Evolutionary conservation across 305 asterid genomes (phyloP).

Genomic region (Caryopteris hybrid): DNA sequence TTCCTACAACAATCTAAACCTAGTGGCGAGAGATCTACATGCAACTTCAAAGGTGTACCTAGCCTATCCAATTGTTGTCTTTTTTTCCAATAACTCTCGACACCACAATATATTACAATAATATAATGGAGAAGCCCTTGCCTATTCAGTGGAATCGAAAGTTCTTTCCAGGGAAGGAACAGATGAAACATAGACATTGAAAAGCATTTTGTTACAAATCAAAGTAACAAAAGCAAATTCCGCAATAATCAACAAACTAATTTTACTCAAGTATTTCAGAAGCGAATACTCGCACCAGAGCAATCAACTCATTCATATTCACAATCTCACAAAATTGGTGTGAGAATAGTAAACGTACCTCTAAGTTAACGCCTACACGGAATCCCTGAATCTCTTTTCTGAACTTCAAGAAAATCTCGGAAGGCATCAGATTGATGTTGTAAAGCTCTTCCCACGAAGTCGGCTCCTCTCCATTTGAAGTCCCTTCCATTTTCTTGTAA

Average conservation of each 20-base stretch:
- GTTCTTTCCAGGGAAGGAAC: not conserved
- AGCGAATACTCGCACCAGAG: not conserved
- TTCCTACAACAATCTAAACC: not conserved
- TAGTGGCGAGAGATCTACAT: not conserved
- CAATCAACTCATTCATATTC: not conserved
- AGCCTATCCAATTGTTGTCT: not conserved
- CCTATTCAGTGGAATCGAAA: not conserved
- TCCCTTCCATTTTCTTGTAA: conserved; percentile 51
- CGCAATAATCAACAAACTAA: conserved; percentile 8
- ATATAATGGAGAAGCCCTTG: not conserved
- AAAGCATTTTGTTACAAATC: not conserved
- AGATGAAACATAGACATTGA: not conserved
- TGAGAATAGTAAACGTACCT: conserved; percentile 39
- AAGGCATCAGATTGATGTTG: conserved; percentile 87
- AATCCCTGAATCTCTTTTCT: conserved; percentile 68
- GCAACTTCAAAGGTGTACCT: not conserved
- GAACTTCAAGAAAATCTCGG: conserved; percentile 77
- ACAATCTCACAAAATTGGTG: not conserved
- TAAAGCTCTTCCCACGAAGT: conserved; percentile 80
- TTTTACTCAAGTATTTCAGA: not conserved
- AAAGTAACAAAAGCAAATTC: not conserved
- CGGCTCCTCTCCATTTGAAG: conserved; percentile 64
- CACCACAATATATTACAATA: not conserved
- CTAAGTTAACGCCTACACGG: conserved; percentile 83
- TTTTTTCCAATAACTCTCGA: not conserved